Conservation (phyloP, 2,329 filamentous ascomycete species). For the Cadophora gregata region DNA sequence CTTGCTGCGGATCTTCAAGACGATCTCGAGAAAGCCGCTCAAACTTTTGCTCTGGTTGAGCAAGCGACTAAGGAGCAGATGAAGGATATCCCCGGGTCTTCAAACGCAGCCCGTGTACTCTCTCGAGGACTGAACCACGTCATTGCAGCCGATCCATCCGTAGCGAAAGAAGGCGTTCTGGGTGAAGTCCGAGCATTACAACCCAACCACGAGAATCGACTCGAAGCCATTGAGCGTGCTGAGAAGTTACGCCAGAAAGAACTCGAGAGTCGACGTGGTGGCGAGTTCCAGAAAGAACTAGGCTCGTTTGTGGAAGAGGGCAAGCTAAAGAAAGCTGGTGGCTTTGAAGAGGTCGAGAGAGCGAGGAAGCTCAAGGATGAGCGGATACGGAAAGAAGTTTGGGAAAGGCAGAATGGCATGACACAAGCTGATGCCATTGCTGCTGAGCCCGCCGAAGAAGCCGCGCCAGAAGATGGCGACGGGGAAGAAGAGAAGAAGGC, state of each 20-base stretch:
- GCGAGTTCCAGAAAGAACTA: slow-evolving; percentile 82
- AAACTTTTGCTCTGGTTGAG: slow-evolving; percentile 94
- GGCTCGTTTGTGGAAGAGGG: slow-evolving; percentile 85
- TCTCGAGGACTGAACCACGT: slow-evolving; percentile 62
- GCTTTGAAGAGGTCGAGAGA: slow-evolving; percentile 91
- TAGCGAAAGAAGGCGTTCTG: slow-evolving; percentile 89
- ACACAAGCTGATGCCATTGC: slow-evolving; percentile 39
- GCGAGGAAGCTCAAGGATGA: slow-evolving; percentile 86
- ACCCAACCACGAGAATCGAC: slow-evolving; percentile 89
- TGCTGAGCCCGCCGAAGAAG: slow-evolving; percentile 20
- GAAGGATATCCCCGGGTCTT: slow-evolving; percentile 66
- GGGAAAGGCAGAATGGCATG: slow-evolving; percentile 67
- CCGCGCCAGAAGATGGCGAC: slow-evolving; percentile 9
- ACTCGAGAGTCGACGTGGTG: slow-evolving; percentile 74
- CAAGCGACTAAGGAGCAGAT: slow-evolving; percentile 98
- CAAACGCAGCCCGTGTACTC: slow-evolving; percentile 59
- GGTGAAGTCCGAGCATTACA: slow-evolving; percentile 92
- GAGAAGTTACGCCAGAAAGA: slow-evolving; percentile 92
- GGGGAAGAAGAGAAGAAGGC: background rate
- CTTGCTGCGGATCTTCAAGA: slow-evolving; percentile 90
- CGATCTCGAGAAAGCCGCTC: slow-evolving; percentile 90
- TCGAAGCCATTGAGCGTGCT: slow-evolving; percentile 97
- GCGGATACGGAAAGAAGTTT: slow-evolving; percentile 79
- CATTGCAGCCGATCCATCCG: slow-evolving; percentile 66
- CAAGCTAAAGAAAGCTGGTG: slow-evolving; percentile 93